These are phyloP conservation scores for Urostyla sp. DNA, from an alignment of 73 alveolate species.

Conservation along the genomic window DNA sequence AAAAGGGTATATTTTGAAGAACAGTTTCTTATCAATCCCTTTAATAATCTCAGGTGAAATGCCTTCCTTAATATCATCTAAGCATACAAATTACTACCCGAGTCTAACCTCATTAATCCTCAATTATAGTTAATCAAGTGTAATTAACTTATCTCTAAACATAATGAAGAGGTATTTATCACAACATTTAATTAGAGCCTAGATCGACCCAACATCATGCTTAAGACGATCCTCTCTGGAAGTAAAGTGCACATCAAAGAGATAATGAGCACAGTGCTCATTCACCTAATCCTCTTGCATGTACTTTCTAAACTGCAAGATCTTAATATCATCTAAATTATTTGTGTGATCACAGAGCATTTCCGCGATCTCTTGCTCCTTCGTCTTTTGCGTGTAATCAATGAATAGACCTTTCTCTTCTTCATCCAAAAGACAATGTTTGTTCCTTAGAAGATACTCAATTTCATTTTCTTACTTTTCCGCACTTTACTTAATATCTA, in stretches of 20 bases:
- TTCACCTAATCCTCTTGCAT: conserved; percentile 21
- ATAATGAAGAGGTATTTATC: conserved; percentile 46
- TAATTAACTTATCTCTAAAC: conserved; percentile 26
- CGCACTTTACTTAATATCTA: neutral
- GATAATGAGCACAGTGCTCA: conserved; percentile 12
- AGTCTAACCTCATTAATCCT: conserved; percentile 46
- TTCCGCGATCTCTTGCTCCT: conserved; percentile 3
- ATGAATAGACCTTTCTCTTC: conserved; percentile 23
- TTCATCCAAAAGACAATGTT: conserved; percentile 3
- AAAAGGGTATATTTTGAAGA: too few relatives aligned
- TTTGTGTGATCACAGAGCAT: conserved; percentile 20
- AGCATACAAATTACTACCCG: too few relatives aligned
- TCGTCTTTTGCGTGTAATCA: neutral
- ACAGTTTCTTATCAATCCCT: too few relatives aligned
- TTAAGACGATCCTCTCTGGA: too few relatives aligned
- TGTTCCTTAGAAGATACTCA: conserved; percentile 11
- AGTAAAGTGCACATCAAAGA: conserved; percentile 5
- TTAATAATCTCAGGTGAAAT: too few relatives aligned
- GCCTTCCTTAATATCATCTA: too few relatives aligned
- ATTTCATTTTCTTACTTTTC: conserved; percentile 9
- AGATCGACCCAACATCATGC: neutral
- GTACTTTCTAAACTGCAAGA: conserved; percentile 43
- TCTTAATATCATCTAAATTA: conserved; percentile 25
- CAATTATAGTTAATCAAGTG: conserved; percentile 34
- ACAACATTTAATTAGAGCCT: conserved; percentile 3